These are phyloP conservation scores for Xylariaceae sp. DNA, from an alignment of 2,329 filamentous ascomycete genomes.

Conservation along the genomic window DNA sequence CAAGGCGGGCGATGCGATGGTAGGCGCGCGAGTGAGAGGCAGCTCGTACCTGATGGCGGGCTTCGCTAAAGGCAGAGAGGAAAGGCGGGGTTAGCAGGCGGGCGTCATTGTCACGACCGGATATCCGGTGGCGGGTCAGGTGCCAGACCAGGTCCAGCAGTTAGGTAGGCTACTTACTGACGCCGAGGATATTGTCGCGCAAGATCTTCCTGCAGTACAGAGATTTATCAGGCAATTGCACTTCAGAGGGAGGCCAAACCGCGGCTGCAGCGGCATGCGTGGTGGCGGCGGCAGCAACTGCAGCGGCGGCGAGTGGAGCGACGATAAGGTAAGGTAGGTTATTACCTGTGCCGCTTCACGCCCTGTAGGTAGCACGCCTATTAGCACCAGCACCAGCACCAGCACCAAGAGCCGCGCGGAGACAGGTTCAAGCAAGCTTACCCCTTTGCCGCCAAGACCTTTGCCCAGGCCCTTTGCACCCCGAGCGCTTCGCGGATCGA, in stretches of 20 bases:
- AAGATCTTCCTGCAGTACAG: conserved; percentile 21
- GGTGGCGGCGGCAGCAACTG: too few species aligned
- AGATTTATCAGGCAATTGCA: not conserved
- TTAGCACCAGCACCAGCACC: conserved; percentile 3
- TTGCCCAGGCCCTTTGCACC: conserved; percentile 14
- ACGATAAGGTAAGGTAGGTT: not conserved
- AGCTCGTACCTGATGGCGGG: conserved; percentile 42
- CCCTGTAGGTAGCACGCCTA: conserved; percentile 11
- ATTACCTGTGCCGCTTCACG: conserved; percentile 20
- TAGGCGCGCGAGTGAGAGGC: not conserved
- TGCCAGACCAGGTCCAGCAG: not conserved
- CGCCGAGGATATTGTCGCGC: conserved; percentile 24
- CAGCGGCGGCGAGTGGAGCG: too few species aligned
- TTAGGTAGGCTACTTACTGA: conserved; percentile 21
- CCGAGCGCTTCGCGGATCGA: conserved; percentile 11
- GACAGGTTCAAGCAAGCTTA: conserved; percentile 7
- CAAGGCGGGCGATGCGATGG: not conserved
- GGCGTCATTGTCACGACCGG: not conserved
- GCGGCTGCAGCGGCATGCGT: too few species aligned
- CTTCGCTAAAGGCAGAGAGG: conserved; percentile 35
- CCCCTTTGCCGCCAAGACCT: conserved; percentile 18
- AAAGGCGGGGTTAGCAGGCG: conserved; percentile 9
- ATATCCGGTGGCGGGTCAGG: not conserved
- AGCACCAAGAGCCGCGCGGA: not conserved
- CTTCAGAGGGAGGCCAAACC: not conserved